Evolutionary conservation across 169 alveolate genomes (phyloP), one percentile per base, ranked within the genome.

Genomic region (Pseudocohnilembus persalinus): DNA sequence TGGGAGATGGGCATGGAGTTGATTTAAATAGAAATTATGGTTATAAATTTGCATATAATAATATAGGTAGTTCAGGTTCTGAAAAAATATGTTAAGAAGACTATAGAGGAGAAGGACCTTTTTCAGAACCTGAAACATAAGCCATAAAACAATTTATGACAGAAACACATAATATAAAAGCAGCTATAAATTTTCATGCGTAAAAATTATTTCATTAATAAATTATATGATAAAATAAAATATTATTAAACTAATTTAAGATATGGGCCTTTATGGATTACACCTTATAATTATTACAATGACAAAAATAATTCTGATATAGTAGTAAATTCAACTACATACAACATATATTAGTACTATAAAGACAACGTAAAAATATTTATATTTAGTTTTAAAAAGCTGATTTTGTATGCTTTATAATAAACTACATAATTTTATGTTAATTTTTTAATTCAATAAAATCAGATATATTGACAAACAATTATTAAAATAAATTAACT

Each of bases 81-180:
- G n/a, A 72, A 25, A 81, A 81, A 26, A 91, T 91, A 16, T 96
- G 98, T 65, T 87, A 82, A 31, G 98, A 94, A 89, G 95, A 92
- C 82, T 96, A 91, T 87, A 92, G 98, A 89, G 98, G 98, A 72
- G 82, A 64, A 27, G 31, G n/a, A 0, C 89, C 97, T n/a, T 96
- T 96, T 85, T 94, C 97, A 20, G 98, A 94, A 77, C 93, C 94
- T 16, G 98, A 96, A 88, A 96, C 97, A n/a, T 75, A 81, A 72
- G 90, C 92, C 29, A 87, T 89, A 28, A 86, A 83, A 33, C 32
- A 89, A 33, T 83, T 86, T 25, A 29, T 89, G 20, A 81, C 77
- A 28, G 31, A 73, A 30, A 49, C 64, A 35, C 24, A n/a, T 15
- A 77, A 82, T 74, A 25, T 81, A 1, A 77, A 32, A 74, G 72